These are phyloP conservation scores for Echium plantagineum DNA, from an alignment of 257 asterid species.

Conservation along the genomic window DNA sequence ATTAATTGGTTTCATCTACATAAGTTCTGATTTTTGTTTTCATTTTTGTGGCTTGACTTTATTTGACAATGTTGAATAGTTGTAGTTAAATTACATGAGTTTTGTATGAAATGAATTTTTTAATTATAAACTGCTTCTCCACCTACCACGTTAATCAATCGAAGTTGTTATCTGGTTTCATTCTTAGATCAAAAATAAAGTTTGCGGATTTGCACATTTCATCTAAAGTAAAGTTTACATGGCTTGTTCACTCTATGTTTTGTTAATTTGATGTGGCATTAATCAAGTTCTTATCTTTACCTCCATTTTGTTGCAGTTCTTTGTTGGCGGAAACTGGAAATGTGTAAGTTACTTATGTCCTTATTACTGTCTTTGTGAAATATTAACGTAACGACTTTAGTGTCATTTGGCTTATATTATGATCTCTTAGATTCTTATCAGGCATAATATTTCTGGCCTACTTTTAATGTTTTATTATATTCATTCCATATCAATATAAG, in stretches of 20 bases:
- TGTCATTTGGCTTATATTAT: neutral
- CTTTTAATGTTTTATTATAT: neutral
- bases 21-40: too few species aligned
- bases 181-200: too few species aligned
- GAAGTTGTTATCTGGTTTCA: neutral
- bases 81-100: too few species aligned
- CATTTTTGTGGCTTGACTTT: too few species aligned
- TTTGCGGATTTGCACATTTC: too few species aligned
- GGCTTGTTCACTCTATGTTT: neutral
- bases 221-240: neutral
- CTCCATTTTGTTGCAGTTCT: slow-evolving; percentile 62
- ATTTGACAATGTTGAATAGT: too few species aligned
- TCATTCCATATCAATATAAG: too few species aligned
- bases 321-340: slow-evolving; percentile 99
- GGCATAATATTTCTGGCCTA: neutral
- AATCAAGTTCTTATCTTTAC: slow-evolving; percentile 6
- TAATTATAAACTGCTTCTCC: too few species aligned
- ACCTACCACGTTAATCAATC: neutral
- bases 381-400: neutral
- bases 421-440: neutral
- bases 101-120: too few species aligned
- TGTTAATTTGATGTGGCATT: neutral
- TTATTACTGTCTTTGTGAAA: neutral
- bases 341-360: slow-evolving; percentile 54
- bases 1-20: neutral